These are phyloP conservation scores for Xylaria longipes DNA, from an alignment of 495 filamentous ascomycete species.

Conservation along the genomic window DNA sequence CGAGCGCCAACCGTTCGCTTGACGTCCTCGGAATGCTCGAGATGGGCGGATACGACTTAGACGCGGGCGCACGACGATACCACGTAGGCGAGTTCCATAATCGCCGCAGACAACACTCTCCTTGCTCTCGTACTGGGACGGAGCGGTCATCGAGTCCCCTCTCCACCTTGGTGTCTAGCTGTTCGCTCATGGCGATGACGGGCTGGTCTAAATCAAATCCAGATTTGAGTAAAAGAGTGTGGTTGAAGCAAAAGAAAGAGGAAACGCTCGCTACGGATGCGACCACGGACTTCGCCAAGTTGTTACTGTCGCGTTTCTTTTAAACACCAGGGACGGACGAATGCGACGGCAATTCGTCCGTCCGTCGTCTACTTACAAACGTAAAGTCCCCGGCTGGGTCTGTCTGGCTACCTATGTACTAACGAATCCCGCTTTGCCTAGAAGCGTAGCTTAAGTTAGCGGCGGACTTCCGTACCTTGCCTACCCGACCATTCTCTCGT, in stretches of 20 bases:
- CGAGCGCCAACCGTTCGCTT: conserved; percentile 35
- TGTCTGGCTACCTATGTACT: neutral
- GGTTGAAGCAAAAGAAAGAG: neutral
- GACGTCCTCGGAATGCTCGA: conserved; percentile 37
- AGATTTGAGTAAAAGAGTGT: neutral
- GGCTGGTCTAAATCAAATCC: neutral
- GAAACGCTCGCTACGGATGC: conserved; percentile 3
- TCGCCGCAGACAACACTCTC: conserved; percentile 24
- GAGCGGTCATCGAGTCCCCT: conserved; percentile 19
- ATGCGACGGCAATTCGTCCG: conserved; percentile 7
- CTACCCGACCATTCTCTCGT: neutral
- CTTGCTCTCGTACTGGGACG: conserved; percentile 24
- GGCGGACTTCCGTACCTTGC: conserved; percentile 10
- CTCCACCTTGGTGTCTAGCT: conserved; percentile 25
- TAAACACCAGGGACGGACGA: conserved; percentile 6
- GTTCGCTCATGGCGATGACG: conserved; percentile 25
- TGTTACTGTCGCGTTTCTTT: neutral
- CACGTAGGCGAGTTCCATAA: conserved; percentile 27
- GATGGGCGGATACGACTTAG: conserved; percentile 23
- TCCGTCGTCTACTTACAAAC: conserved; percentile 3
- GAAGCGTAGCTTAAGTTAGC: neutral
- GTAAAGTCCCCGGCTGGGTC: neutral
- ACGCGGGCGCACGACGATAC: conserved; percentile 4
- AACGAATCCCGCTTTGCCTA: neutral
- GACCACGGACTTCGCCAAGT: neutral